These are phyloP conservation scores for Metarhizium sp. DNA, from an alignment of 2,329 filamentous ascomycete species.

Conservation along the genomic window DNA sequence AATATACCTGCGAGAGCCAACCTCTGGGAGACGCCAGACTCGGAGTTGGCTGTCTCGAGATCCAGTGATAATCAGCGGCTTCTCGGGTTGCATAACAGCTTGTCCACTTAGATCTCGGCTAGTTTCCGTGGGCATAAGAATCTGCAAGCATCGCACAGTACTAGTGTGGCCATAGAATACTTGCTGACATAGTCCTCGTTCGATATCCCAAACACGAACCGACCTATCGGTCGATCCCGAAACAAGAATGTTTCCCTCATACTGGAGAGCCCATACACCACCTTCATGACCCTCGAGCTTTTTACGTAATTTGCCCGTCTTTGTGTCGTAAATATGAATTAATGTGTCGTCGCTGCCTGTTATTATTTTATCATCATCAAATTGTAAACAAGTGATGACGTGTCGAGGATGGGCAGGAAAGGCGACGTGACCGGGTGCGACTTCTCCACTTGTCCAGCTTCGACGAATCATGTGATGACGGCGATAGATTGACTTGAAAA, in stretches of 20 bases:
- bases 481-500: conserved; percentile 94
- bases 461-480: conserved; percentile 84
- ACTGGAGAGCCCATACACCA: conserved; percentile 95
- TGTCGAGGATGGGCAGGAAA: conserved; percentile 95
- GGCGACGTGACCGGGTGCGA: conserved; percentile 83
- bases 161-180: conserved; percentile 97
- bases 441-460: conserved; percentile 81
- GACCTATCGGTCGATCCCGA: conserved; percentile 94
- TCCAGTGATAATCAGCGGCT: conserved; percentile 93
- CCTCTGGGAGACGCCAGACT: conserved; percentile 86
- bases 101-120: conserved; percentile 62
- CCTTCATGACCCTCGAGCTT: conserved; percentile 90
- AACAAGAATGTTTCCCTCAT: conserved; percentile 88
- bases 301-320: conserved; percentile 75
- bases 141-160: conserved; percentile 91
- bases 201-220: conserved; percentile 99
- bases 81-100: conserved; percentile 81
- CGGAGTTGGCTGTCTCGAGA: conserved; percentile 89
- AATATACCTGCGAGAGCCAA: conserved; percentile 66
- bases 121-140: conserved; percentile 76
- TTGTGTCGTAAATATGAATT: conserved; percentile 97
- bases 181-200: conserved; percentile 83
- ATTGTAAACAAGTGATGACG: conserved; percentile 95
- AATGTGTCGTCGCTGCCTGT: conserved; percentile 96
- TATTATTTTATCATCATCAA: conserved; percentile 95